These are phyloP conservation scores for Phylloporus sp. DNA, from an alignment of 768 basidiomycete genomes.

Conservation along the genomic window DNA sequence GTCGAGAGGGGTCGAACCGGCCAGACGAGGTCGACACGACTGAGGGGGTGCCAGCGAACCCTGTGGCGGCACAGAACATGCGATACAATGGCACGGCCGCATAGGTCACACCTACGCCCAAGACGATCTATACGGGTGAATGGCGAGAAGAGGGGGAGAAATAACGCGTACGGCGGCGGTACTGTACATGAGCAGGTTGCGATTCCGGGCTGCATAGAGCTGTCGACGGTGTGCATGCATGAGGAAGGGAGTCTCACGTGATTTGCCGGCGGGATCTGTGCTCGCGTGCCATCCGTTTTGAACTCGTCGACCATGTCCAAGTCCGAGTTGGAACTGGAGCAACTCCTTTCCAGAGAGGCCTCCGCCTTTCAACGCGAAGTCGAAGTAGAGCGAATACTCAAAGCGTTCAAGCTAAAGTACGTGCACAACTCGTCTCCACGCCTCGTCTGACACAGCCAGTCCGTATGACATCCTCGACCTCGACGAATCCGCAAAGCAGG, in stretches of 20 bases:
- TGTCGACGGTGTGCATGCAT: slow-evolving; percentile 33
- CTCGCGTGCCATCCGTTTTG: neutral
- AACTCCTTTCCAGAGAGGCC: slow-evolving; percentile 72
- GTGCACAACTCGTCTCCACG: slow-evolving; percentile 21
- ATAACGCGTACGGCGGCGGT: slow-evolving; percentile 63
- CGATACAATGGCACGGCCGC: slow-evolving; percentile 96
- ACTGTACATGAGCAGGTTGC: slow-evolving; percentile 77
- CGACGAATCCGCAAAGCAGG: slow-evolving; percentile 58
- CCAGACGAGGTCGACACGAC: slow-evolving; percentile 60
- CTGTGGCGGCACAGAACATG: slow-evolving; percentile 97
- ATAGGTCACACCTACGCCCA: slow-evolving; percentile 84
- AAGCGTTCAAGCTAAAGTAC: slow-evolving; percentile 95
- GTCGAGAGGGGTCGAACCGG: slow-evolving; percentile 77
- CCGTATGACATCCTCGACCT: slow-evolving; percentile 94
- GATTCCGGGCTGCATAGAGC: slow-evolving; percentile 56
- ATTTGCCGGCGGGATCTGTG: neutral
- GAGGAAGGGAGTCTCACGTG: slow-evolving; percentile 20
- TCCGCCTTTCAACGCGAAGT: slow-evolving; percentile 83
- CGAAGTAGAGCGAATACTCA: slow-evolving; percentile 87
- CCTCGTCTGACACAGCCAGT: slow-evolving; percentile 35
- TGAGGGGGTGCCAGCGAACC: slow-evolving; percentile 92
- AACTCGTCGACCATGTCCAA: slow-evolving; percentile 18
- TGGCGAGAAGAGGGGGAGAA: neutral
- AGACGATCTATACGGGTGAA: slow-evolving; percentile 52
- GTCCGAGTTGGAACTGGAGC: slow-evolving; percentile 64